phyloP scores from a whole-genome alignment of 1,139 yeast species.

The Scheffersomyces titani region DNA sequence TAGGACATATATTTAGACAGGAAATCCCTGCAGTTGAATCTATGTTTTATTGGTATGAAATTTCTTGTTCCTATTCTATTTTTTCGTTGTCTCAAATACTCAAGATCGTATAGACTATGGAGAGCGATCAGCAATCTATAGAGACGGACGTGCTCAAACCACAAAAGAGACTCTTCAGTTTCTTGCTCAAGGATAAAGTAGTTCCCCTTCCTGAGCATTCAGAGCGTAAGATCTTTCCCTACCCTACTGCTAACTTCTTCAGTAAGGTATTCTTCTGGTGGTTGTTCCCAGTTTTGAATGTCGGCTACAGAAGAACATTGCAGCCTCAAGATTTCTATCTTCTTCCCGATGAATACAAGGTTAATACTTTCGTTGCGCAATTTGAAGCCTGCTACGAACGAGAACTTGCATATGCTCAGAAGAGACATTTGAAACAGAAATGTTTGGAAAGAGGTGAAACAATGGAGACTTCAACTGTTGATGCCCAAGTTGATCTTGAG shows the following conservation, averaged over 20 bases:
- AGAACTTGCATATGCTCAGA: slow-evolving; percentile 30
- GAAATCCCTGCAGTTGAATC: background rate
- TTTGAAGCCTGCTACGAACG: slow-evolving; percentile 33
- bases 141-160: background rate
- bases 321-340: slow-evolving; percentile 62
- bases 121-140: background rate
- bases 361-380: slow-evolving; percentile 41
- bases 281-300: slow-evolving; percentile 56
- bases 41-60: background rate
- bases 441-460: slow-evolving; percentile 22
- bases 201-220: slow-evolving; percentile 55
- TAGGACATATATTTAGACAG: background rate
- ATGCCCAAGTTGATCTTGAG: slow-evolving; percentile 22
- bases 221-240: slow-evolving; percentile 49
- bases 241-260: slow-evolving; percentile 27
- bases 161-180: slow-evolving; percentile 14
- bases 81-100: background rate
- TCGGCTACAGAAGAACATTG: slow-evolving; percentile 69
- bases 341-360: slow-evolving; percentile 53
- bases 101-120: background rate
- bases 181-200: slow-evolving; percentile 24
- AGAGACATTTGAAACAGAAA: slow-evolving; percentile 13
- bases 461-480: slow-evolving; percentile 15
- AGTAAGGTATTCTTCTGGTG: slow-evolving; percentile 51
- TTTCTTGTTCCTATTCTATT: background rate